phyloP scores from a whole-genome alignment of 2,329 filamentous ascomycete species.

The Cytospora chrysosperma region DNA sequence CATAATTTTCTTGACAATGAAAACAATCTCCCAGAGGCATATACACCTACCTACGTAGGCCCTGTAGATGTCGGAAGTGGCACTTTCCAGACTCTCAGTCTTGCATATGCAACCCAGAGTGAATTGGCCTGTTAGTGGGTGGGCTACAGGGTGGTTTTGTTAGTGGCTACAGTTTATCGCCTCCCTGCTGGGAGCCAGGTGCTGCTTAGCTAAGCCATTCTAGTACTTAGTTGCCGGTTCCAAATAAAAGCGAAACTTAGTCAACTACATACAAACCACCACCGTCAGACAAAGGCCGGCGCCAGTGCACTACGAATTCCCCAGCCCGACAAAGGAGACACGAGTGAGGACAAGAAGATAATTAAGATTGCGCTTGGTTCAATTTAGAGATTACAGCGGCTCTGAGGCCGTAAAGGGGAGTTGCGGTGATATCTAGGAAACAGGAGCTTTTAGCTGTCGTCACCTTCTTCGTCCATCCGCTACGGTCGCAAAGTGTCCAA shows the following conservation, averaged over 20 bases:
- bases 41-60: too few relatives aligned
- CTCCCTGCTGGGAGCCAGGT: background rate
- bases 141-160: background rate
- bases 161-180: constrained; percentile 10
- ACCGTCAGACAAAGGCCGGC: constrained; percentile 13
- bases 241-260: constrained; percentile 19
- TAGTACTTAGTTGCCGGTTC: constrained; percentile 13
- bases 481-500: background rate
- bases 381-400: constrained; percentile 15
- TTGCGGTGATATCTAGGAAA: constrained; percentile 25
- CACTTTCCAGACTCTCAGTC: too few relatives aligned
- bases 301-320: constrained; percentile 4
- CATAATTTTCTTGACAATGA: too few relatives aligned
- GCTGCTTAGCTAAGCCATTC: constrained; percentile 15
- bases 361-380: constrained; percentile 11
- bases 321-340: constrained; percentile 1
- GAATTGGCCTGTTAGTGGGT: background rate
- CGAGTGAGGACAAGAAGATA: constrained; percentile 4
- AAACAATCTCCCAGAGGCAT: too few relatives aligned
- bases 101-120: too few relatives aligned
- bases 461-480: background rate
- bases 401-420: constrained; percentile 23
- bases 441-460: constrained; percentile 5
- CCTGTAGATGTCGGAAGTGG: too few relatives aligned
- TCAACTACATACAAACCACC: constrained; percentile 17